Evolutionary conservation across 148 eudicot genomes (phyloP).

Genomic region (Vaccinium myrtillus): DNA sequence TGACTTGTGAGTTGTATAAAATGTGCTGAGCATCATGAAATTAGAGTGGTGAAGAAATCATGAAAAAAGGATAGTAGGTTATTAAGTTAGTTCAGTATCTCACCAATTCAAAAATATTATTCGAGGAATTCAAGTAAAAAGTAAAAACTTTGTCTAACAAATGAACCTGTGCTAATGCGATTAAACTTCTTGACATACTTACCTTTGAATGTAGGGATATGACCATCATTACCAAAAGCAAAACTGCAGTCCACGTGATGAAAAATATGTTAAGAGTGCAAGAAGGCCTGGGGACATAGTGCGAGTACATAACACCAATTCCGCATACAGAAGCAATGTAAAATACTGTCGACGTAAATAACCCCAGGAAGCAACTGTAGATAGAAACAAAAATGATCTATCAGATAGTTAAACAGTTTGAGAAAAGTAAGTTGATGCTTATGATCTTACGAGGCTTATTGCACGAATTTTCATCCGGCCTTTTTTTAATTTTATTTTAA

Average conservation of each 20-base stretch:
- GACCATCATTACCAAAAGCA: constrained; percentile 80
- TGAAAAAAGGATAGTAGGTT: not conserved
- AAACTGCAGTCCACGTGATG: constrained; percentile 78
- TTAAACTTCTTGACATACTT: not conserved
- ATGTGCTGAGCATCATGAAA: not conserved
- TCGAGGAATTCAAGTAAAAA: not conserved
- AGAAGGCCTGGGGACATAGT: constrained; percentile 62
- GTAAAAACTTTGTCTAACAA: not conserved
- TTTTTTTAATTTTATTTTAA: not conserved
- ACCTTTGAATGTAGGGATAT: constrained; percentile 91
- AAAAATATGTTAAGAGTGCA: constrained; percentile 92
- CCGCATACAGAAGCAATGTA: constrained; percentile 76
- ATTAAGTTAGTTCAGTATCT: not conserved
- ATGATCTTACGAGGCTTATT: not conserved
- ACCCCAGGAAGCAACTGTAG: constrained; percentile 71
- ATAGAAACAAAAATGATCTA: constrained; percentile 11
- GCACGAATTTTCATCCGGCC: not conserved
- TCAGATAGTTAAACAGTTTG: not conserved
- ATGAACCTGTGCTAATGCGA: not conserved
- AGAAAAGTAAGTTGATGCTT: not conserved
- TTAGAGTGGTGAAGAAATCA: not conserved
- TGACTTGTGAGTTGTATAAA: not conserved
- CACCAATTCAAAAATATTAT: not conserved
- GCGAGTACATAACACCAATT: constrained; percentile 57
- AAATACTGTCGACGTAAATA: constrained; percentile 69